Evolutionary conservation across 176 grass and related monocot species (phyloP).

Genomic region (Puya raimondii): DNA sequence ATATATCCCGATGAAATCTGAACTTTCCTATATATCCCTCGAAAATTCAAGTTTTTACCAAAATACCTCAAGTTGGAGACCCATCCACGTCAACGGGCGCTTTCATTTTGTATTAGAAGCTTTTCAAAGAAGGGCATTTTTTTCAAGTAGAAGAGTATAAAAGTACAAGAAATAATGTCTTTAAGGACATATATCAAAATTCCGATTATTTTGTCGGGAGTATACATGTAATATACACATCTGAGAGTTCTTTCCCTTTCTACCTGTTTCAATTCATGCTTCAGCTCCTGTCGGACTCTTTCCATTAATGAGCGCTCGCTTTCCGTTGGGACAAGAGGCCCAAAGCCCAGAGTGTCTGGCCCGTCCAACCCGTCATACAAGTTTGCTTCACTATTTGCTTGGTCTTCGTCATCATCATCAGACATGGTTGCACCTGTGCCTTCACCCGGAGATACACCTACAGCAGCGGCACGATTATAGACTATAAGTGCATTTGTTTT

Average conservation of each 20-base stretch:
- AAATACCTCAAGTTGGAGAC: no score
- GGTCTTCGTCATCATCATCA: slow-evolving; percentile 51
- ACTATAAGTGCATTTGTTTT: no score
- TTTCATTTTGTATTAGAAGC: no score
- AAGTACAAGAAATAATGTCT: no score
- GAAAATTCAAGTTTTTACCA: no score
- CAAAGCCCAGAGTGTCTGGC: slow-evolving; percentile 38
- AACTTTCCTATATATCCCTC: no score
- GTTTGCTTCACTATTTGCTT: slow-evolving; percentile 49
- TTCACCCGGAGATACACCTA: slow-evolving; percentile 56
- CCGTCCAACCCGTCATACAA: slow-evolving; percentile 54
- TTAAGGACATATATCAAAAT: slow-evolving; percentile 1
- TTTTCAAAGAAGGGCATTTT: no score
- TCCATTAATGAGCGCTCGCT: slow-evolving; percentile 64
- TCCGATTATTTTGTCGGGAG: slow-evolving; percentile 8
- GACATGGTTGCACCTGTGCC: slow-evolving; percentile 63
- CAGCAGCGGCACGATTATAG: background rate
- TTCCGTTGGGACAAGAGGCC: slow-evolving; percentile 51
- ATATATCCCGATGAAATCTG: no score
- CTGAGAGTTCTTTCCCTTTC: background rate
- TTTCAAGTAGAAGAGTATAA: no score
- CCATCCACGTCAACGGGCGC: no score
- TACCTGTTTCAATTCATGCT: slow-evolving; percentile 63
- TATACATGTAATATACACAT: background rate
- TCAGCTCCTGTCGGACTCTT: slow-evolving; percentile 64